Conservation (phyloP, 306 rosid species). For the Neltuma alba region DNA sequence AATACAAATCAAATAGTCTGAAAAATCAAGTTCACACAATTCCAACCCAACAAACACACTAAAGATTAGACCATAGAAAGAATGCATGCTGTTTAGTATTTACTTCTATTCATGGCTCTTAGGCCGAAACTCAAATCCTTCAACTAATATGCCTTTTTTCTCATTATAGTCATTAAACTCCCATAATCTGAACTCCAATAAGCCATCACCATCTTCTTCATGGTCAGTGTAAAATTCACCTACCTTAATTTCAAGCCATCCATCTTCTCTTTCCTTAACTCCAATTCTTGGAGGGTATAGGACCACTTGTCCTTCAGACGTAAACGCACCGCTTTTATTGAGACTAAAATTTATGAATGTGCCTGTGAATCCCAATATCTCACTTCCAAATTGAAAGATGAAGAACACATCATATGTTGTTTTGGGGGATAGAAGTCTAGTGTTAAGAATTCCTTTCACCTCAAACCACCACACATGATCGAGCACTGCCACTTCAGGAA, state of each 20-base stretch:
- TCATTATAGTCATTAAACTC: not conserved
- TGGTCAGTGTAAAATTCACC: not conserved
- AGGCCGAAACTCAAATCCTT: not conserved
- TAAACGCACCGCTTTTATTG: not conserved
- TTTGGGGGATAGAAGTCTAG: constrained; percentile 2
- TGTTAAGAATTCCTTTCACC: not conserved
- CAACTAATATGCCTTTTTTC: not conserved
- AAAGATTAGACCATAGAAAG: not conserved
- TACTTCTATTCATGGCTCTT: not conserved
- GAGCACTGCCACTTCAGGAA: constrained; percentile 15
- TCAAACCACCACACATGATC: not conserved
- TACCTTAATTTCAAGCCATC: constrained; percentile 19
- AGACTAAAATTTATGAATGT: not conserved
- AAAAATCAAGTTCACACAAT: not conserved
- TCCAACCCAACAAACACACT: not conserved
- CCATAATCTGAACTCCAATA: not conserved
- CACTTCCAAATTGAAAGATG: not conserved
- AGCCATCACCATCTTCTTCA: not conserved
- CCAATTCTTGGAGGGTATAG: not conserved
- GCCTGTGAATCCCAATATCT: accelerated
- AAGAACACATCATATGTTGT: not conserved
- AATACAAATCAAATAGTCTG: not conserved
- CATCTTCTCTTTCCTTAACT: not conserved
- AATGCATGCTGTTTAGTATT: not conserved
- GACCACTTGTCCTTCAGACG: not conserved